Evolutionary conservation across 352 stramenopile genomes (phyloP).

Genomic region (Peronospora farinosa): DNA sequence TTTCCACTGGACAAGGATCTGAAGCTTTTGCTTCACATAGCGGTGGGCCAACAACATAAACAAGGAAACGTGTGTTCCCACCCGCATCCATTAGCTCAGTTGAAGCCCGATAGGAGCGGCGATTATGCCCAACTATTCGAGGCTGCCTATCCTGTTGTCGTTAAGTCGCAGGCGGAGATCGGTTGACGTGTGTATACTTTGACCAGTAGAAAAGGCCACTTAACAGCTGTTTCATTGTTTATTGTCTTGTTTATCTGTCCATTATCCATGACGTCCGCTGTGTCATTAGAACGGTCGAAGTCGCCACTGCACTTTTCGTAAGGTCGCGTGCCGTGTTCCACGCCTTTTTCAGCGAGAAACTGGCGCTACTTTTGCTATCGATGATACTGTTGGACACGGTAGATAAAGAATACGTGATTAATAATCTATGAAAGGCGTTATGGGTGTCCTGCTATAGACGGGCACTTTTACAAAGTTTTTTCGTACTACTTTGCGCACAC

Average conservation of each 20-base stretch:
- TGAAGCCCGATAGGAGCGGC: no score
- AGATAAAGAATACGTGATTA: slow-evolving; percentile 45
- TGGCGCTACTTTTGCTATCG: slow-evolving; percentile 15
- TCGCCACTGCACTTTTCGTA: slow-evolving; percentile 32
- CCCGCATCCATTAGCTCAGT: no score
- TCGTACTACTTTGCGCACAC: no score
- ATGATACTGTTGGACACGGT: slow-evolving; percentile 34
- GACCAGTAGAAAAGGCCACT: slow-evolving; percentile 28
- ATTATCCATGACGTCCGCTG: slow-evolving; percentile 43
- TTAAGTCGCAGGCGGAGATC: no score
- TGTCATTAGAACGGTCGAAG: slow-evolving; percentile 12
- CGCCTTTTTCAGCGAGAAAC: slow-evolving; percentile 49
- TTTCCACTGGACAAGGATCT: no score
- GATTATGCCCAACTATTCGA: no score
- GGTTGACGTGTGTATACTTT: slow-evolving; percentile 31
- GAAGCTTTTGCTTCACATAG: no score
- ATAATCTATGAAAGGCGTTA: slow-evolving; percentile 46
- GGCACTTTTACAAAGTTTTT: no score
- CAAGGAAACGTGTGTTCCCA: no score
- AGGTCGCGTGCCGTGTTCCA: slow-evolving; percentile 59
- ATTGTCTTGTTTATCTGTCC: slow-evolving; percentile 22
- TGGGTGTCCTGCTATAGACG: slow-evolving; percentile 32
- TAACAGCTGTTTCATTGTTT: slow-evolving; percentile 17
- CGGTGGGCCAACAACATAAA: no score
- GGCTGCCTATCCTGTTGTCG: no score